Evolutionary conservation across 2,329 filamentous ascomycete genomes (phyloP).

Genomic region (Colletotrichum sp.): DNA sequence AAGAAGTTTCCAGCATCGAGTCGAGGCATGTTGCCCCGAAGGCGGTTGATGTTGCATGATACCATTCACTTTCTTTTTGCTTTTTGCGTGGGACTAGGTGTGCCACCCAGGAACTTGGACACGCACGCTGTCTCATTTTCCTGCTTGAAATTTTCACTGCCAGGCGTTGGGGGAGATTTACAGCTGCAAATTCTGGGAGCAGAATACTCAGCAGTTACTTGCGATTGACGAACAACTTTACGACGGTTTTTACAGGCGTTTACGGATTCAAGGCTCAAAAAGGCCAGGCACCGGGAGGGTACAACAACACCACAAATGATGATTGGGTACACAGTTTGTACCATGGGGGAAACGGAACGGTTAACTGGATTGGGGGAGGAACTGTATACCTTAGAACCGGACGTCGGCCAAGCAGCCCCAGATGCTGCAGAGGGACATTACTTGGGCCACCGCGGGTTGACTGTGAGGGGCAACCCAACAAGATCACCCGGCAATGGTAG

Average conservation of each 20-base stretch:
- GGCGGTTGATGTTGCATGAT: constrained; percentile 5
- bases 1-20: constrained; percentile 2
- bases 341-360: neutral
- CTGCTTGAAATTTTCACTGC: neutral
- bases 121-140: neutral
- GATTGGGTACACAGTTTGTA: neutral
- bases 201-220: neutral
- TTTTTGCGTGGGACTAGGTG: neutral
- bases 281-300: neutral
- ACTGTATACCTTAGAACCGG: neutral
- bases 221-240: constrained; percentile 15
- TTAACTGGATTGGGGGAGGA: neutral
- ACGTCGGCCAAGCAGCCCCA: neutral
- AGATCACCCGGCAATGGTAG: neutral
- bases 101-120: neutral
- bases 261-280: constrained; percentile 3
- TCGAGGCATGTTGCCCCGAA: neutral
- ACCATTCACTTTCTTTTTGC: neutral
- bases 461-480: neutral
- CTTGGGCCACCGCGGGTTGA: neutral
- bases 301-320: neutral
- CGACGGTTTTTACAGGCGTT: constrained; percentile 12
- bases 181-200: neutral
- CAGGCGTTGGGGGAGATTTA: constrained; percentile 9
- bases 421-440: neutral